phyloP scores from a whole-genome alignment of 768 basidiomycete species.

The Termitomyces sp. region DNA sequence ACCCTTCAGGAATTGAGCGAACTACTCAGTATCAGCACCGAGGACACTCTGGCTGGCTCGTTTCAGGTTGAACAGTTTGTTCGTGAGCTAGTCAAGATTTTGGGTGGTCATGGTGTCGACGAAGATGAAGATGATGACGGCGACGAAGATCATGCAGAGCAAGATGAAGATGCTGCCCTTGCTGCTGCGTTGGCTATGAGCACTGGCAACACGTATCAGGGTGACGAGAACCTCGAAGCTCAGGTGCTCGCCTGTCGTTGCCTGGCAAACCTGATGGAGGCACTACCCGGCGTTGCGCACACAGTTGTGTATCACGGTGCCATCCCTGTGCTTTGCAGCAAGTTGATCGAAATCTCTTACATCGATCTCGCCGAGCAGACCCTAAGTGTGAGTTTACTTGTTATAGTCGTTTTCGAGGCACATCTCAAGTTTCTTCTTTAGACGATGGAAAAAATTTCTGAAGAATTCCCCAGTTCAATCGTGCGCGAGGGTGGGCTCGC shows the following conservation, averaged over 20 bases:
- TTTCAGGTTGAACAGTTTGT: conserved; percentile 93
- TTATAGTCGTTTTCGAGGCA: conserved; percentile 12
- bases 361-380: conserved; percentile 99
- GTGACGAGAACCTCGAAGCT: conserved; percentile 87
- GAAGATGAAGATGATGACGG: conserved; percentile 75
- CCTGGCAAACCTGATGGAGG: conserved; percentile 97
- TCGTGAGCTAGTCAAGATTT: conserved; percentile 85
- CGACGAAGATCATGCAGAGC: conserved; percentile 57
- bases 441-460: conserved; percentile 98
- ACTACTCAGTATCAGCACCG: conserved; percentile 91
- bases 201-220: conserved; percentile 60
- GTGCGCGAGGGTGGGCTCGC: conserved; percentile 94
- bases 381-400: conserved; percentile 70
- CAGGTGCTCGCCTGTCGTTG: conserved; percentile 96
- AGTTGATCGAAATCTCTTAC: conserved; percentile 94
- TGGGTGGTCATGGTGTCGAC: conserved; percentile 74
- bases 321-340: conserved; percentile 95
- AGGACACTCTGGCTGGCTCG: conserved; percentile 95
- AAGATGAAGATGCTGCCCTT: conserved; percentile 83
- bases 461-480: conserved; percentile 94
- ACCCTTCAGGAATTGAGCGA: conserved; percentile 95
- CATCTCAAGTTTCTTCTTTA: conserved; percentile 28
- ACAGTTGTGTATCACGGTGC: conserved; percentile 98
- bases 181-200: conserved; percentile 88
- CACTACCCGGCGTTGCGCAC: conserved; percentile 96